Conservation (phyloP, 2,329 filamentous ascomycete genomes). For the Curvularia lunata region DNA sequence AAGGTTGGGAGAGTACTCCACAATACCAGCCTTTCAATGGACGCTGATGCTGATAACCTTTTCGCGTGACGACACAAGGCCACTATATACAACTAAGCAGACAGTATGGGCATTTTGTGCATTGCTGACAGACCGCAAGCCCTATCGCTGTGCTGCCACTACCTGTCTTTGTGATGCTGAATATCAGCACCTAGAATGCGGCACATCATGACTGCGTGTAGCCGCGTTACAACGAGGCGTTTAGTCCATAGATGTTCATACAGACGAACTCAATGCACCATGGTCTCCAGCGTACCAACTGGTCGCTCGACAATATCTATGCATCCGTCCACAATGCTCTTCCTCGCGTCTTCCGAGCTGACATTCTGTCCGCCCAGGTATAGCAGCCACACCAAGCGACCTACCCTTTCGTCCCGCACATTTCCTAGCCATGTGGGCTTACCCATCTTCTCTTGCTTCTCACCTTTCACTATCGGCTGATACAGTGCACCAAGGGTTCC, state of each 20-base stretch:
- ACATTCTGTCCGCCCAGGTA: conserved; percentile 88
- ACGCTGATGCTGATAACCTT: not conserved
- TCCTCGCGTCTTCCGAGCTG: conserved; percentile 79
- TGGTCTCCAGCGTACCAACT: conserved; percentile 82
- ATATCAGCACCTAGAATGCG: not conserved
- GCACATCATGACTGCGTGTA: not conserved
- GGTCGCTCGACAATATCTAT: conserved; percentile 88
- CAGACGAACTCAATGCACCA: conserved; percentile 59
- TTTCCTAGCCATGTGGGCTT: conserved; percentile 68
- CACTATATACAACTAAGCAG: no score
- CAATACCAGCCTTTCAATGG: not conserved
- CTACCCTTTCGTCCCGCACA: conserved; percentile 79
- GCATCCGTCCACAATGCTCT: conserved; percentile 84
- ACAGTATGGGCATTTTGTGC: not conserved
- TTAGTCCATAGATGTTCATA: not conserved
- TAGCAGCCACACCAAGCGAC: conserved; percentile 83
- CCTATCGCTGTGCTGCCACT: not conserved
- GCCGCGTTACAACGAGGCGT: not conserved
- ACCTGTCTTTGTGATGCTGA: not conserved
- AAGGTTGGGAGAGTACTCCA: not conserved
- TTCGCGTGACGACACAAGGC: not conserved
- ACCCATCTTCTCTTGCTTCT: conserved; percentile 51
- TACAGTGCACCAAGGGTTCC: conserved; percentile 62
- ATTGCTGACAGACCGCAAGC: not conserved
- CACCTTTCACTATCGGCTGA: conserved; percentile 37